Evolutionary conservation across 2,329 filamentous ascomycete species (phyloP).

Genomic region (Ophiostoma quercus): DNA sequence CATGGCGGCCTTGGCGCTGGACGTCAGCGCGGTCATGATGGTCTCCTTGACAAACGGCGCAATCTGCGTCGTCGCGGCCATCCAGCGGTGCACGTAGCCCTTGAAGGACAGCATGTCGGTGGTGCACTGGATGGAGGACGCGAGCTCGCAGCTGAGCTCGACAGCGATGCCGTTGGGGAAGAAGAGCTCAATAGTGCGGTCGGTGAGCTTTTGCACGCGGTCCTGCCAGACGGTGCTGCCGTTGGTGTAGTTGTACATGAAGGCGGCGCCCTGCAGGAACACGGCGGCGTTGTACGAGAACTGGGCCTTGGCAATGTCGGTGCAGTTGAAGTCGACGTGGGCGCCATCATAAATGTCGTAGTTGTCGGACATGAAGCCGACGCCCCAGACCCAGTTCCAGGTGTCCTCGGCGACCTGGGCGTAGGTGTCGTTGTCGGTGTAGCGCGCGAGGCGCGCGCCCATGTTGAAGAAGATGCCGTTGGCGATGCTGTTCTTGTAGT

Average conservation of each 20-base stretch:
- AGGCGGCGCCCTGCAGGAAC: constrained; percentile 28
- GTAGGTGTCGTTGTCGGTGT: constrained; percentile 73
- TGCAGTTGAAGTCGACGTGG: constrained; percentile 54
- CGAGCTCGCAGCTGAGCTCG: constrained; percentile 61
- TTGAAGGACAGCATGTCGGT: constrained; percentile 70
- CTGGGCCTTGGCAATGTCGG: constrained; percentile 38
- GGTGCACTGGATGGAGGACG: constrained; percentile 50
- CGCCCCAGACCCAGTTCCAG: constrained; percentile 61
- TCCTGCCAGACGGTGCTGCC: constrained; percentile 49
- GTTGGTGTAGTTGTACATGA: constrained; percentile 40
- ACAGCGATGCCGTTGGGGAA: constrained; percentile 56
- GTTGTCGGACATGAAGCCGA: constrained; percentile 52
- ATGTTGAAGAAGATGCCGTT: constrained; percentile 51
- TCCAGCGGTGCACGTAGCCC: constrained; percentile 63
- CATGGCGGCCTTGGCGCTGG: constrained; percentile 54
- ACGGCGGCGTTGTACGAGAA: constrained; percentile 28
- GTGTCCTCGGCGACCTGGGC: constrained; percentile 68
- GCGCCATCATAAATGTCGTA: constrained; percentile 61
- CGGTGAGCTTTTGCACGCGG: constrained; percentile 52
- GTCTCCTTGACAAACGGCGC: constrained; percentile 52
- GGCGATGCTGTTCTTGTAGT: constrained; percentile 57
- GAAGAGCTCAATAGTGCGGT: constrained; percentile 46
- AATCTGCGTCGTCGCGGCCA: constrained; percentile 56
- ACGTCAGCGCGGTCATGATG: constrained; percentile 54
- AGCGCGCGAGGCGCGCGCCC: constrained; percentile 57